These are phyloP conservation scores for Colletotrichum gigasporum DNA, from an alignment of 2,329 filamentous ascomycete species.

Conservation along the genomic window DNA sequence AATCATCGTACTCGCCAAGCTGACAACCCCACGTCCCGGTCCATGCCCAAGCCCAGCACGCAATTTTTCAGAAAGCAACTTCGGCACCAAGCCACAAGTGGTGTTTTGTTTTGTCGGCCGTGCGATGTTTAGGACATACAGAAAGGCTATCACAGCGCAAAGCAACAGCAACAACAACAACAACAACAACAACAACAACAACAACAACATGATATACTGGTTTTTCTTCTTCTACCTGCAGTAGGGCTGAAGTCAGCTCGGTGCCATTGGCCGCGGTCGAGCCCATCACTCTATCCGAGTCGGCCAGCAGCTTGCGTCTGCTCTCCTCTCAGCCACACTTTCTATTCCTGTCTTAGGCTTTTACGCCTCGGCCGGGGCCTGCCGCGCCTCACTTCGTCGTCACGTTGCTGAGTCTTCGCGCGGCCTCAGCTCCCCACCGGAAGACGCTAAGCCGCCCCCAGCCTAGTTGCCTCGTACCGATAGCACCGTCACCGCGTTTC, in stretches of 20 bases:
- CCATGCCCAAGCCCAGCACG: no score
- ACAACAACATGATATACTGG: not conserved
- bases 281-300: not conserved
- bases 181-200: not conserved
- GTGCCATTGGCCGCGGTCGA: not conserved
- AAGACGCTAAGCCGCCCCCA: slow-evolving; percentile 8
- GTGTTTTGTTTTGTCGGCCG: not conserved
- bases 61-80: not conserved
- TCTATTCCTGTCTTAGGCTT: slow-evolving; percentile 13
- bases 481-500: not conserved
- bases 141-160: no score
- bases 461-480: slow-evolving; percentile 7
- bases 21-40: not conserved
- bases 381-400: slow-evolving; percentile 17
- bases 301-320: not conserved
- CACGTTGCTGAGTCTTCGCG: slow-evolving; percentile 22
- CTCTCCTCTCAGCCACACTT: slow-evolving; percentile 17
- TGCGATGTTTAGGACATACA: slow-evolving; percentile 3
- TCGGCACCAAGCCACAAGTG: slow-evolving; percentile 1
- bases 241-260: slow-evolving; percentile 11
- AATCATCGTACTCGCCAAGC: not conserved
- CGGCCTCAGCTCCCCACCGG: slow-evolving; percentile 9
- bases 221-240: not conserved
- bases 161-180: no score
- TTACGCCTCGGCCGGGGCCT: not conserved